A percentile compares a stretch with the other conserved stretches of the same genome.
These are phyloP conservation scores for Colletotrichum orbiculare DNA, from an alignment of 2,329 filamentous ascomycete species.

Conservation along the genomic window DNA sequence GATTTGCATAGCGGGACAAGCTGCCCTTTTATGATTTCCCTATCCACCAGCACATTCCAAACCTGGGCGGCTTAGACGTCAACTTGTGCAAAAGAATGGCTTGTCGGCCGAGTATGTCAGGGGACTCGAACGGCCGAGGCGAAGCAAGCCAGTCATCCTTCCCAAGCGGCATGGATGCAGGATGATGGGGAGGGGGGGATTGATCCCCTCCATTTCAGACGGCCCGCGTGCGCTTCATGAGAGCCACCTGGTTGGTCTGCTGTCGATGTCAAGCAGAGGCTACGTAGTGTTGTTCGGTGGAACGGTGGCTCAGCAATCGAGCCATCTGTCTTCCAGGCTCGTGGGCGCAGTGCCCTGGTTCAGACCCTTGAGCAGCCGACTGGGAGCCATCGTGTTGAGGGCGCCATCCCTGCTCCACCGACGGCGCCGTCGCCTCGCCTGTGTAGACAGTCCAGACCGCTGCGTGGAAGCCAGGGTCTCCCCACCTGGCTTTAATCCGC, in stretches of 20 bases:
- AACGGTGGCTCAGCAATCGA: constrained; percentile 15
- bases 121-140: constrained; percentile 22
- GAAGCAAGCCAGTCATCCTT: constrained; percentile 28
- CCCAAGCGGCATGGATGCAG: constrained; percentile 7
- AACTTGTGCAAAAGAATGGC: constrained; percentile 6
- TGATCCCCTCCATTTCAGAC: constrained; percentile 20
- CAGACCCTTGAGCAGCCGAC: constrained; percentile 12
- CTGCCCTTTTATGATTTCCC: constrained; percentile 34
- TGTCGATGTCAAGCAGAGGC: not conserved
- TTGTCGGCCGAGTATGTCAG: constrained; percentile 10
- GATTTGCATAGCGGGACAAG: constrained; percentile 17
- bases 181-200: too few species aligned
- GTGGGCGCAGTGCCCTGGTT: constrained; percentile 32
- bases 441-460: constrained; percentile 24
- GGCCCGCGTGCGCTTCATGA: constrained; percentile 10
- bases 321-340: constrained; percentile 17
- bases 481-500: constrained; percentile 23
- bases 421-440: not conserved
- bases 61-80: constrained; percentile 12
- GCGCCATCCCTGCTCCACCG: constrained; percentile 28
- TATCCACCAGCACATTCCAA: not conserved
- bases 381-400: constrained; percentile 10
- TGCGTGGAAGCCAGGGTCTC: constrained; percentile 17
- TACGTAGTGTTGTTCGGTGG: constrained; percentile 5
- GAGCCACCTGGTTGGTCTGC: constrained; percentile 12